Base-by-base conservation (phyloP, 805 yeast genomes). In the Candida maesae region DNA sequence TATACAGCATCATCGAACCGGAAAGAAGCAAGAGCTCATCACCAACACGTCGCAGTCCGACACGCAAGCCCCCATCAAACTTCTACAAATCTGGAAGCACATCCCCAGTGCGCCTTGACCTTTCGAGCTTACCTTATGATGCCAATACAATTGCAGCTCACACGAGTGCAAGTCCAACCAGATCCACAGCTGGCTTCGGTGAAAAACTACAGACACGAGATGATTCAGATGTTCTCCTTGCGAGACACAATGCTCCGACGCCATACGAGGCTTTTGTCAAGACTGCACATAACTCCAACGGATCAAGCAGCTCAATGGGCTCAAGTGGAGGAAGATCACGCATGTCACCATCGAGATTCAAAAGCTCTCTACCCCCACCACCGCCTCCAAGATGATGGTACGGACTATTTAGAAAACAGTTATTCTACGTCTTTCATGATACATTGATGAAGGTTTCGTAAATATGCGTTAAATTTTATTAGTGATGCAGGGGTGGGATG, bases 241-340 rank as follows among this genome's bases (percentile, higher is more conserved):
- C 70, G 6, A 57, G 53, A 36, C 66, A 58, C 45, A 62, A 69
- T 45, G 77, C 78, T 1, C 78, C 78, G 4, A 65, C 74, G 0
- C 77, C 78, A 2, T 61, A 65, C 33, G 75, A 71, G 7, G 39
- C 23, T 21, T 51, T 51, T 41, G 49, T 42, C 12, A 28, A 33
- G 13, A 42, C 43, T 14, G 39, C 39, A 12, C 36, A 49, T 3
- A 33, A 31, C 5, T 32, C 39, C 21, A 27, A 33, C 5, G 35
- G 38, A 8, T 33, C 48, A 8, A 29, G 18, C 14, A 33, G 17
- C 16, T 40, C 45, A 4, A 33, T 34, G 38, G 42, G 42, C 2
- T 42, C 47, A 3, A 34, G 38, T 33, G 39, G 39, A n/a, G 41
- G 42, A 6, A 38, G 41, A 35, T 43, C 45, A 26, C 37, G 48